Base-by-base conservation (phyloP, 345 rosid species). In the Melaleuca quinquenervia region DNA sequence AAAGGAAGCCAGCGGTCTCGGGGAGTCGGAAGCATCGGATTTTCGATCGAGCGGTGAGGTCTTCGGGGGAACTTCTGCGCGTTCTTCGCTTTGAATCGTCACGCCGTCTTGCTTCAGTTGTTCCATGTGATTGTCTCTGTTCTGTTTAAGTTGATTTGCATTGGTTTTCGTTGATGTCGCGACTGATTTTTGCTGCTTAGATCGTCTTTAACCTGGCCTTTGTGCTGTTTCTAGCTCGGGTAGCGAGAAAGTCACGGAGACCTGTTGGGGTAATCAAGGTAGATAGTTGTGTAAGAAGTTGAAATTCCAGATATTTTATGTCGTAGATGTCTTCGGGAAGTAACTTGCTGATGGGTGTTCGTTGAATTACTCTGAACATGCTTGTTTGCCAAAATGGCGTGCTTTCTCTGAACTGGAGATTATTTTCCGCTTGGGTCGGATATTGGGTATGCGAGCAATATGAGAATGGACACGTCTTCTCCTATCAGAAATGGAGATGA, bases 261-360 rank as follows among this genome's bases (percentile, higher is more conserved):
- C 29, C 45, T 64, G 6, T 64, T 29, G 45, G 8, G 44, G 45
- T 64, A 64, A 29, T 32, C 45, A 8, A 64, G 76, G 29, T 32
- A 8, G 76, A 16, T 16, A 16, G 76, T 64, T 15, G 76, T 29
- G 0, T 64, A 16, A 64, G 76, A 8, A 64, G 76, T 22, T 32
- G 76, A 64, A 29, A 64, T 64, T n/a, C 3, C 22, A 16, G 45
- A 64, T 15, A 32, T 64, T 22, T 64, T 64, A 16, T 16, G 76
- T 32, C 6, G 1, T 29, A 8, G 76, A 29, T 64, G 76, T 7
- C 29, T 29, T 60, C 36, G 4, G n/a, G 36, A 95, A 93, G 89
- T 89, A 87, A 87, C 29, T 64, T 64, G 45, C 45, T 64, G 45
- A 32, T 64, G 76, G 76, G 75, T 29, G 45, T 64, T 22, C 22